Base-by-base conservation (phyloP, 164 flowering plant species). In the Amborella trichopoda region DNA sequence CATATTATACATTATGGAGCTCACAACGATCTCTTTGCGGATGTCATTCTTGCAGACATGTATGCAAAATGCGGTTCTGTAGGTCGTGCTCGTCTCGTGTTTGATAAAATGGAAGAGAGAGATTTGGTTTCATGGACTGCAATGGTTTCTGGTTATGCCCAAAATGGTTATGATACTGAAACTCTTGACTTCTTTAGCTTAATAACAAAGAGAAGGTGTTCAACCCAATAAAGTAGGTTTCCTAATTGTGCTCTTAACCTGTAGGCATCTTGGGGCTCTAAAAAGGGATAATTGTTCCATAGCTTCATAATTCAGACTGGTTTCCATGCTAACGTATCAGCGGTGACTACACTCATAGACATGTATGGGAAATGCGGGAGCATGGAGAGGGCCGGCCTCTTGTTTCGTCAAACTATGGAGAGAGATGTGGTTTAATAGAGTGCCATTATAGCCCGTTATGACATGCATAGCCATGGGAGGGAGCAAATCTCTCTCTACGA, bases 361-460 rank as follows among this genome's bases (percentile, higher is more conserved):
- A n/a, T n/a, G n/a, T n/a, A n/a, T n/a, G n/a, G n/a, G n/a, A n/a
- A n/a, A n/a, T n/a, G n/a, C n/a, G n/a, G 56, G 5, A 43, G 48
- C 41, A 23, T 53, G 48, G 56, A 53, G 17, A 11, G 43, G 32
- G 56, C 56, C n/a, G 17, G 37, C 17, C 44, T 2, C 44, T 3
- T 53, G 23, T 53, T 53, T 53, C 34, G 36, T 32, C 56, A 23
- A 23, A 53, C 41, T 2, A 30, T 11, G 10, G 56, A 33, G 27
- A 53, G 44, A 24, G 56, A 53, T 43, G 42, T 53, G 3, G 49
- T 53, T 23, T 53, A 42, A 9, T 53, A 42, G 49, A 53, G 56
- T 44, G 23, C 56, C 1, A 44, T 53, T 48, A 33, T 53, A 9
- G 40, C 56, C 6, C 5, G 27, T 25, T 53, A 30, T 44, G 56